These are phyloP conservation scores for Yarrowia deformans DNA, from an alignment of 805 yeast genomes.

Conservation along the genomic window DNA sequence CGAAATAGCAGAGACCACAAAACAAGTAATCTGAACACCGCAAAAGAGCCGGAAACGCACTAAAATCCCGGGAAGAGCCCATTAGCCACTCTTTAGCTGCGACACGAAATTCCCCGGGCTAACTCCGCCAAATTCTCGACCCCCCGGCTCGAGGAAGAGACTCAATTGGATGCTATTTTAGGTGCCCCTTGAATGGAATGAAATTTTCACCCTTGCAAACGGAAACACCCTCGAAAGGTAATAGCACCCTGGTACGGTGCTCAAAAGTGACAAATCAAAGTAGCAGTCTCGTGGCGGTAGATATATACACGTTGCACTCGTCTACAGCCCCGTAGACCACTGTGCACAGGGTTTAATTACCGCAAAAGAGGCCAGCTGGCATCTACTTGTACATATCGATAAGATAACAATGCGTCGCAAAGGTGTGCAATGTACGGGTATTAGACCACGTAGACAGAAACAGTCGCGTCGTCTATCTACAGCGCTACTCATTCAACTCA, in stretches of 20 bases:
- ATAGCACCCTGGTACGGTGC: background rate
- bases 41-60: background rate
- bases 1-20: background rate
- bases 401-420: constrained; percentile 29
- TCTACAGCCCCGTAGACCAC: background rate
- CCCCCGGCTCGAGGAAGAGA: background rate
- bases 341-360: constrained; percentile 4
- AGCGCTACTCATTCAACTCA: background rate
- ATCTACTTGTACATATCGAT: constrained; percentile 17
- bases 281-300: background rate
- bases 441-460: background rate
- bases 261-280: background rate
- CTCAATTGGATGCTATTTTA: constrained; percentile 19
- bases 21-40: background rate
- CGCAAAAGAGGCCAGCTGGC: constrained; percentile 19
- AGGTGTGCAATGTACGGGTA: constrained; percentile 14
- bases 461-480: background rate
- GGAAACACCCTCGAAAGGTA: constrained; percentile 11
- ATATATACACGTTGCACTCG: too few relatives aligned
- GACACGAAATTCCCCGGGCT: background rate
- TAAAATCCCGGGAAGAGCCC: background rate
- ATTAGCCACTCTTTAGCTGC: background rate
- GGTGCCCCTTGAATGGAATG: background rate
- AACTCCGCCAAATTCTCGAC: constrained; percentile 28
- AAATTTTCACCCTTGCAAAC: constrained; percentile 1